Evolutionary conservation across 2,329 filamentous ascomycete species (phyloP).

Genomic region (Botrytis cinerea): DNA sequence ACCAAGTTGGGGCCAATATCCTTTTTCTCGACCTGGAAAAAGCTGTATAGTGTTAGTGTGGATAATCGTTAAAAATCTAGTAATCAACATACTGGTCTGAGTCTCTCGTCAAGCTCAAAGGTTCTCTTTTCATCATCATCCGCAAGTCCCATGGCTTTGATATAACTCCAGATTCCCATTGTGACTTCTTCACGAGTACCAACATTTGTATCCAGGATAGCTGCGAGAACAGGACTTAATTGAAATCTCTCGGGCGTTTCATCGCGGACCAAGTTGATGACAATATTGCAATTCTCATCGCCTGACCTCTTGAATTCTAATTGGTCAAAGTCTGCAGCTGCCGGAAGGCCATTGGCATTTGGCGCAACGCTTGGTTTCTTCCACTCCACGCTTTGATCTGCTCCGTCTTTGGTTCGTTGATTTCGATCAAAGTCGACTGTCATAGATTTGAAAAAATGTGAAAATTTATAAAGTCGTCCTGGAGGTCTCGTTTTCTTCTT

Average conservation of each 20-base stretch:
- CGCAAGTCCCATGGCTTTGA: constrained; percentile 79
- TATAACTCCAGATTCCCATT: constrained; percentile 94
- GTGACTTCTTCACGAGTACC: constrained; percentile 86
- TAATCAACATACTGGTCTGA: constrained; percentile 65
- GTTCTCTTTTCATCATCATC: constrained; percentile 94
- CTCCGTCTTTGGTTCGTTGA: constrained; percentile 56
- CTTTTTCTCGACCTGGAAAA: constrained; percentile 57
- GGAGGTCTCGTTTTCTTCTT: constrained; percentile 45
- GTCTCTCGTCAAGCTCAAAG: constrained; percentile 82
- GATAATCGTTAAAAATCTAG: neutral
- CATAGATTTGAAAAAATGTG: constrained; percentile 81
- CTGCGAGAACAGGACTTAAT: constrained; percentile 75
- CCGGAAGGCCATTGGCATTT: constrained; percentile 52
- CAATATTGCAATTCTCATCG: constrained; percentile 90
- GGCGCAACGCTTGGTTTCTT: constrained; percentile 68
- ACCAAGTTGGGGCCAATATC: constrained; percentile 83
- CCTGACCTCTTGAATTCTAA: constrained; percentile 88
- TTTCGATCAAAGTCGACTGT: constrained; percentile 71
- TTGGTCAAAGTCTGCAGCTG: constrained; percentile 81
- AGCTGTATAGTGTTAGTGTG: constrained; percentile 12
- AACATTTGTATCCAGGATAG: constrained; percentile 82
- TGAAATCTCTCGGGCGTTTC: constrained; percentile 84
- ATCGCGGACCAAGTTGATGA: constrained; percentile 80
- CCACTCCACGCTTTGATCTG: constrained; percentile 74
- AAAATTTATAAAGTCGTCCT: constrained; percentile 60